Percentiles rank a stretch among this genome's conserved stretches.
phyloP scores from a whole-genome alignment of 345 rosid species.

The Viola odorata region DNA sequence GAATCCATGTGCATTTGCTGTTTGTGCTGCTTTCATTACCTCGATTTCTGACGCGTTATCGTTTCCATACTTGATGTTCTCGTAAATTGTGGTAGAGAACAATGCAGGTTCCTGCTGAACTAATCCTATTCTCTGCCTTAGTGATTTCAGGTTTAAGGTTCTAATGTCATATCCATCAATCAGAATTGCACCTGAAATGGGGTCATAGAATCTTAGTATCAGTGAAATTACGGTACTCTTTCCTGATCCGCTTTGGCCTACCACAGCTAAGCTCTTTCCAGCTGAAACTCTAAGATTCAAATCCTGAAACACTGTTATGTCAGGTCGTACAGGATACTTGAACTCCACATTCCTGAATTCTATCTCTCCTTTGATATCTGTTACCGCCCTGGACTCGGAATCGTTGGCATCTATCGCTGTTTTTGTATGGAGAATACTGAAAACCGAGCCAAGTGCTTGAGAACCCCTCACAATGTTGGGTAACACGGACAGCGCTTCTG shows the following conservation, averaged over 20 bases:
- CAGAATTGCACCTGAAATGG: conserved; percentile 39
- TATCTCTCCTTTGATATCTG: conserved; percentile 47
- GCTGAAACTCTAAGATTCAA: conserved; percentile 43
- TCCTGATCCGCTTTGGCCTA: conserved; percentile 81
- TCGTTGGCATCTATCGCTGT: conserved; percentile 44
- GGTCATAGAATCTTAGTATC: conserved; percentile 70
- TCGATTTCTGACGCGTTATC: conserved; percentile 64
- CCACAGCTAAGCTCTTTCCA: conserved; percentile 69
- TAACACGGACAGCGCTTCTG: conserved; percentile 79
- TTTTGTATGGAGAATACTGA: conserved; percentile 49
- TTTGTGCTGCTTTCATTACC: conserved; percentile 57
- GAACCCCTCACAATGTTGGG: conserved; percentile 87
- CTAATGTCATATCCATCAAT: conserved; percentile 61
- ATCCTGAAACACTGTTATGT: conserved; percentile 45
- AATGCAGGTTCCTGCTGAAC: conserved; percentile 87
- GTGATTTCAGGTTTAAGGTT: conserved; percentile 53
- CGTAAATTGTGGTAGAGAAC: conserved; percentile 63
- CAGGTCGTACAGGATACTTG: conserved; percentile 64
- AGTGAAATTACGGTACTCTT: conserved; percentile 72
- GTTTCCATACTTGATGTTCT: conserved; percentile 72
- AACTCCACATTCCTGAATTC: conserved; percentile 57
- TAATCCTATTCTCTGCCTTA: conserved; percentile 52
- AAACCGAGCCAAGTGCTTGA: conserved; percentile 68
- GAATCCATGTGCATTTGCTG: conserved; percentile 79
- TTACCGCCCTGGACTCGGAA: conserved; percentile 32